Evolutionary conservation across 441 rosid genomes (phyloP).

Genomic region (Brassica balearica): DNA sequence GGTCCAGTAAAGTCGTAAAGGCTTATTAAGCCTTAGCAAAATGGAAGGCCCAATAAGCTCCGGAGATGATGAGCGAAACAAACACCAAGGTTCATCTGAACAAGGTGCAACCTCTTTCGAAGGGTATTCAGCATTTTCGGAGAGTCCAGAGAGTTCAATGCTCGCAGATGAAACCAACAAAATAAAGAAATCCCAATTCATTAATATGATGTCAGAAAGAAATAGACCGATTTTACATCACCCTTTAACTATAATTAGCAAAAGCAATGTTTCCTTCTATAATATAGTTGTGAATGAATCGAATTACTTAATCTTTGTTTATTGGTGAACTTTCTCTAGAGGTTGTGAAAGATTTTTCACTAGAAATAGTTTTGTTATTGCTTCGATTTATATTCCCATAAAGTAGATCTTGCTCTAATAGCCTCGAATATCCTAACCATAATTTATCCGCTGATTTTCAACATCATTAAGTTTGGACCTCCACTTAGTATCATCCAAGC

Average conservation of each 20-base stretch:
- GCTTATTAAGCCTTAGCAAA: neutral
- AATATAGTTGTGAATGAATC: no score
- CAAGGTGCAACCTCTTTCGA: neutral
- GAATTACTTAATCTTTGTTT: no score
- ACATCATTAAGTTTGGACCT: neutral
- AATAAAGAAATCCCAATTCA: no score
- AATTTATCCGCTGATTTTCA: neutral
- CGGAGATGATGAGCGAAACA: neutral
- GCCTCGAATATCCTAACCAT: neutral
- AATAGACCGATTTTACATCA: no score
- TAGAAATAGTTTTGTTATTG: neutral
- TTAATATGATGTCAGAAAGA: no score
- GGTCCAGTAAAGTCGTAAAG: neutral
- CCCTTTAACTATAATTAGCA: no score
- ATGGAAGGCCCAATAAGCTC: constrained; percentile 23
- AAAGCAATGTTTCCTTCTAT: no score
- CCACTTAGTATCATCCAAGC: neutral
- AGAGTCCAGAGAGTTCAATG: no score
- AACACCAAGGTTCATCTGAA: neutral
- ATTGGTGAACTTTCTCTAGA: no score
- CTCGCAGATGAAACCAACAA: no score
- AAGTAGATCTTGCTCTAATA: neutral
- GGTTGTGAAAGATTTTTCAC: neutral
- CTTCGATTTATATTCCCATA: neutral
- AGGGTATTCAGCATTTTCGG: neutral